A percentile compares a stretch with the other conserved stretches of the same genome.
Evolutionary conservation across 2,329 filamentous ascomycete species (phyloP).

Genomic region (Pestalotiopsis sp.): DNA sequence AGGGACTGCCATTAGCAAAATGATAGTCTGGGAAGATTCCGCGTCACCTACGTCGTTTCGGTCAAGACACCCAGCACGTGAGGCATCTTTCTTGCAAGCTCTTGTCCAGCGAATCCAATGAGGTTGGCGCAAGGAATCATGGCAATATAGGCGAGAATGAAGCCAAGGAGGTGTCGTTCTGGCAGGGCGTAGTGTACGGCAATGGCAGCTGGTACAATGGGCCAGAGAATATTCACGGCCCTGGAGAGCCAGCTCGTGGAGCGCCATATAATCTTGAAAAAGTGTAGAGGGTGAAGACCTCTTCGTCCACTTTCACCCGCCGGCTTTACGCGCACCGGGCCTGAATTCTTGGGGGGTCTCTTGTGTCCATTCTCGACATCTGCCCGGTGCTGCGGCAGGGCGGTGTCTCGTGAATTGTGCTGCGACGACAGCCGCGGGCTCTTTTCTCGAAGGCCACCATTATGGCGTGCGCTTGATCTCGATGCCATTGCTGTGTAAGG

Average conservation of each 20-base stretch:
- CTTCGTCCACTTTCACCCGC: conserved; percentile 69
- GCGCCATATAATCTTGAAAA: conserved; percentile 64
- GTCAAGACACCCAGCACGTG: conserved; percentile 69
- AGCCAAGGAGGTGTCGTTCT: conserved; percentile 61
- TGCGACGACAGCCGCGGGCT: conserved; percentile 12
- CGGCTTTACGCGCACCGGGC: conserved; percentile 31
- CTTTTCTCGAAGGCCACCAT: conserved; percentile 11
- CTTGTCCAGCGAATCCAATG: conserved; percentile 74
- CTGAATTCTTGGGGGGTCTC: conserved; percentile 15
- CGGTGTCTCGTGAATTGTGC: conserved; percentile 6
- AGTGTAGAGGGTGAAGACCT: conserved; percentile 66
- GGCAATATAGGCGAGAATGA: conserved; percentile 72
- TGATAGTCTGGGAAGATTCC: not conserved
- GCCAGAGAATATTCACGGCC: conserved; percentile 73
- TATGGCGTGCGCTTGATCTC: not conserved
- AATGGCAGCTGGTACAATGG: conserved; percentile 72
- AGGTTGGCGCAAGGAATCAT: conserved; percentile 79
- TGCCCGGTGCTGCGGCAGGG: conserved; percentile 13
- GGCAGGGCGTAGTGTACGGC: conserved; percentile 51
- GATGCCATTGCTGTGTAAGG: not conserved
- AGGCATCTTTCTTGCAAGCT: conserved; percentile 73
- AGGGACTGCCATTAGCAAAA: not conserved
- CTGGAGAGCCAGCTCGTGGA: conserved; percentile 67
- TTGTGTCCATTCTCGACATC: conserved; percentile 12
- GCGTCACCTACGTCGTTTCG: conserved; percentile 54